Evolutionary conservation across 768 basidiomycete species (phyloP).

Genomic region (Kwoniella europaea): DNA sequence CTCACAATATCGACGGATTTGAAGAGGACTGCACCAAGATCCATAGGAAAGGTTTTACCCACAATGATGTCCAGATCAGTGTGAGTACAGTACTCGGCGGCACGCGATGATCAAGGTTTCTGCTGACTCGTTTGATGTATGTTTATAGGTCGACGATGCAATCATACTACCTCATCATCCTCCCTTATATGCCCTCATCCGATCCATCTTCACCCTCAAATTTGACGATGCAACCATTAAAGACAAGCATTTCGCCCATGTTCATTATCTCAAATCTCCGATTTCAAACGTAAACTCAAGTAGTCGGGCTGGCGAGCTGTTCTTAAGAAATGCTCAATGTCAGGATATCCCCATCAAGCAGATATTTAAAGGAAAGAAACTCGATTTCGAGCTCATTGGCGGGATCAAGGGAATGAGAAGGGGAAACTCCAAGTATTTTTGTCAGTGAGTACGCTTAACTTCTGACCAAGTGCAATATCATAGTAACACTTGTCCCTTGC

Average conservation of each 20-base stretch:
- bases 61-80: background rate
- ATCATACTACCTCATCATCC: background rate
- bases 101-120: no score
- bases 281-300: background rate
- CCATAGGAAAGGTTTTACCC: background rate
- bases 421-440: slow-evolving; percentile 1
- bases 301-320: slow-evolving; percentile 12
- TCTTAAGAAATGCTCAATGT: slow-evolving; percentile 30
- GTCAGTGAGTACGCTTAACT: slow-evolving; percentile 9
- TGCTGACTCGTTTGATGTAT: background rate
- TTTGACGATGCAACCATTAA: background rate
- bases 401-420: background rate
- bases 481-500: no score
- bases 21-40: background rate
- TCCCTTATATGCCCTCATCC: slow-evolving; percentile 6
- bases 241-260: slow-evolving; percentile 13
- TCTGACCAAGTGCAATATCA: no score
- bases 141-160: slow-evolving; percentile 11
- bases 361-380: slow-evolving; percentile 1
- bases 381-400: slow-evolving; percentile 13
- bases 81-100: background rate
- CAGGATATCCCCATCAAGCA: slow-evolving; percentile 12
- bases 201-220: slow-evolving; percentile 13
- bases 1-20: background rate
- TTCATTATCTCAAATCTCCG: slow-evolving; percentile 19